Conservation (phyloP, 73 alveolate genomes). For the Blepharisma stoltei region DNA sequence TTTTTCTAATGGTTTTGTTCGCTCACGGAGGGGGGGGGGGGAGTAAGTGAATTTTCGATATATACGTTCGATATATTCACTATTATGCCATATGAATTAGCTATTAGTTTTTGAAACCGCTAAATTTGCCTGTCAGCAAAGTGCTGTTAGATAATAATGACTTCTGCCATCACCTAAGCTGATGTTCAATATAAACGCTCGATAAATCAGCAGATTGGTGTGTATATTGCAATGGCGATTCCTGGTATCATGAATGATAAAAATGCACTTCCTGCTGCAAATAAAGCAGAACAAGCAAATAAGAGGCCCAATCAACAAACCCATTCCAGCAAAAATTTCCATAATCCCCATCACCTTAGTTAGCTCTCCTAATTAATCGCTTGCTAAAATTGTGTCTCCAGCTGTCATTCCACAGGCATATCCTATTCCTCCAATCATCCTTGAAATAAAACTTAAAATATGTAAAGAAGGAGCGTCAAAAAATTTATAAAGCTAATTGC, state of each 20-base stretch:
- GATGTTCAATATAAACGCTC: no score
- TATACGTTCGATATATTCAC: no score
- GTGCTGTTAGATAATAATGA: no score
- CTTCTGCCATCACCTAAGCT: no score
- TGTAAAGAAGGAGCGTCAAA: neutral
- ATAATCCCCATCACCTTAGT: neutral
- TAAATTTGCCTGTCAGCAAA: no score
- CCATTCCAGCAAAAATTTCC: neutral
- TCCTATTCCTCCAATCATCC: slow-evolving; percentile 8
- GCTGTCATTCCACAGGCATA: neutral
- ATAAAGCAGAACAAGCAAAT: neutral
- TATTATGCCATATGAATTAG: no score
- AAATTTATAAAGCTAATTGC: neutral
- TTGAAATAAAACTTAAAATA: slow-evolving; percentile 4
- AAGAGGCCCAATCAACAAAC: slow-evolving; percentile 1
- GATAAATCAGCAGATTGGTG: neutral
- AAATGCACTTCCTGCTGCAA: neutral
- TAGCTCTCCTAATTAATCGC: slow-evolving; percentile 3
- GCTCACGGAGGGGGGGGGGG: no score
- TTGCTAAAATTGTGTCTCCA: neutral
- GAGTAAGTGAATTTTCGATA: no score
- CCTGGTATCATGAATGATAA: neutral
- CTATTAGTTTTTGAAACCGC: no score
- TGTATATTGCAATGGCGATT: neutral
- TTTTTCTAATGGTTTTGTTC: no score